These are phyloP conservation scores for Liriodendron chinense DNA, from an alignment of 164 flowering plant genomes.

Conservation along the genomic window DNA sequence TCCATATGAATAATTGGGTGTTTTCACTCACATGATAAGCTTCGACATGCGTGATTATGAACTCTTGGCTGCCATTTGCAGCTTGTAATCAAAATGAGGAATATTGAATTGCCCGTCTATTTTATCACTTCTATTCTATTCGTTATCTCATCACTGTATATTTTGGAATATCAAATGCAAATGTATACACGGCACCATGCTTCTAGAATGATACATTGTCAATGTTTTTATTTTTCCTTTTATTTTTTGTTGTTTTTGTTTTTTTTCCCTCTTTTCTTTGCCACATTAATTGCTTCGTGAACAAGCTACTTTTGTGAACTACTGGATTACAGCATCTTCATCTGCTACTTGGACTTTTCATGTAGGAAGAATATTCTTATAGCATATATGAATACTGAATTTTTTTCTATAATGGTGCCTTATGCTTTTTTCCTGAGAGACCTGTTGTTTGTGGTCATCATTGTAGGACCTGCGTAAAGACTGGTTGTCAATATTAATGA, in stretches of 20 bases:
- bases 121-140: too few relatives aligned
- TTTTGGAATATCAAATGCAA: background rate
- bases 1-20: too few relatives aligned
- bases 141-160: too few relatives aligned
- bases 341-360: background rate
- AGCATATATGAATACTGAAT: background rate
- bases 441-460: conserved; percentile 4
- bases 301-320: background rate
- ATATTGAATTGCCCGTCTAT: too few relatives aligned
- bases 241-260: too few relatives aligned
- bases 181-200: background rate
- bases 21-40: too few relatives aligned
- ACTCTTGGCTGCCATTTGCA: too few relatives aligned
- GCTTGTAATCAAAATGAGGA: too few relatives aligned
- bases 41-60: too few relatives aligned
- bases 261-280: background rate
- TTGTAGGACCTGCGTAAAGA: conserved; percentile 82
- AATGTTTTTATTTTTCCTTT: background rate
- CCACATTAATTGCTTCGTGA: background rate
- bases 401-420: background rate
- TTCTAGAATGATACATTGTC: background rate
- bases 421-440: background rate
- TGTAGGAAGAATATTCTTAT: background rate
- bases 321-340: too few relatives aligned
- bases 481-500: conserved; percentile 93